phyloP scores from a whole-genome alignment of 23 red algal genomes.

The Pyropia yezoensis region DNA sequence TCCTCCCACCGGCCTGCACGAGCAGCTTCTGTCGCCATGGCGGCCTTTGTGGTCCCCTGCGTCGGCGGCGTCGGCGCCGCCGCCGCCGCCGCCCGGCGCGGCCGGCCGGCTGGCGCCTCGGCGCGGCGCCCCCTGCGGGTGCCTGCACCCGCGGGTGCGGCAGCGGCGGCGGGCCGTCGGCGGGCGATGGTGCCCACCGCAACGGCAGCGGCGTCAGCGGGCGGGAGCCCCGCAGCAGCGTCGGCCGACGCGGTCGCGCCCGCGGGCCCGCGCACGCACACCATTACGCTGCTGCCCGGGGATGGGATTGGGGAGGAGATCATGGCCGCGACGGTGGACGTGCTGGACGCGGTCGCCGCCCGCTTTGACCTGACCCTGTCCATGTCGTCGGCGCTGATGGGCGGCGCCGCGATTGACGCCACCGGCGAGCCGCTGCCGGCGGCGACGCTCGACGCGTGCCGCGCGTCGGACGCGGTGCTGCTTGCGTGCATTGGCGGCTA shows the following conservation, averaged over 20 bases:
- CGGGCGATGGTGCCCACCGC: too few species aligned
- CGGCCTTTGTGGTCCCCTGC: too few species aligned
- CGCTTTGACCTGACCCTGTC: conserved; percentile 39
- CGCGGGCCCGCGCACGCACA: conserved; percentile 3
- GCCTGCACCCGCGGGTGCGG: too few species aligned
- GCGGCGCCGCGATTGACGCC: conserved; percentile 77
- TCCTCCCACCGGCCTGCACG: too few species aligned
- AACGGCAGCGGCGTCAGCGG: too few species aligned
- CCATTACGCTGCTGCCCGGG: conserved; percentile 65
- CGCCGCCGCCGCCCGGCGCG: too few species aligned
- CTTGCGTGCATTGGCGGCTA: conserved; percentile 86
- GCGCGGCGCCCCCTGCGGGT: too few species aligned
- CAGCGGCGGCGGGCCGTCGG: too few species aligned
- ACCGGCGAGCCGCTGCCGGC: conserved; percentile 68
- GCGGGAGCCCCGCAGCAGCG: too few species aligned
- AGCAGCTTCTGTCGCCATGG: too few species aligned
- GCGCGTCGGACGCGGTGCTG: conserved; percentile 47
- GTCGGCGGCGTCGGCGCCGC: too few species aligned
- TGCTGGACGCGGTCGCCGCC: conserved; percentile 41
- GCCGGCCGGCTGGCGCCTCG: too few species aligned
- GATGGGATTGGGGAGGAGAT: conserved; percentile 97
- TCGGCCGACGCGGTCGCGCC: background rate
- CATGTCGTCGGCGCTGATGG: conserved; percentile 41
- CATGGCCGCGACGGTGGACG: conserved; percentile 54
- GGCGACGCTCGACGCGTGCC: conserved; percentile 40